Conservation (phyloP, 2,329 filamentous ascomycete species). For the Gremmenia infestans region DNA sequence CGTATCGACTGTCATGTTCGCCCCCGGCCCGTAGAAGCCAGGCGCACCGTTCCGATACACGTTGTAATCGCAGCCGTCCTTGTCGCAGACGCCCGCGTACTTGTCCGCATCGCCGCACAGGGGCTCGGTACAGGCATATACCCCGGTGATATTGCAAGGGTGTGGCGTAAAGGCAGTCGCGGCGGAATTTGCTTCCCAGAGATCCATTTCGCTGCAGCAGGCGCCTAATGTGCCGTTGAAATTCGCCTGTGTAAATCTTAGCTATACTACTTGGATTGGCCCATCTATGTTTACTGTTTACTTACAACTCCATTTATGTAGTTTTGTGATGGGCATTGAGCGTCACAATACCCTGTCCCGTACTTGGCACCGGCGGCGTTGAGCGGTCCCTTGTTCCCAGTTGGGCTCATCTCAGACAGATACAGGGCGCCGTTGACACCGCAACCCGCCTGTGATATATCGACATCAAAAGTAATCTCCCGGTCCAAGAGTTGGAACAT, state of each 20-base stretch:
- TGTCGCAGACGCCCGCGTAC: constrained; percentile 47
- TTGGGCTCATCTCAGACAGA: constrained; percentile 56
- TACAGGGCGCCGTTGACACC: constrained; percentile 69
- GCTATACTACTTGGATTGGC: constrained; percentile 1
- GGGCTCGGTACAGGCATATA: constrained; percentile 37
- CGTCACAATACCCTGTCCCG: constrained; percentile 45
- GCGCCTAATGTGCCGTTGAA: constrained; percentile 44
- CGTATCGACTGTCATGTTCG: constrained; percentile 46
- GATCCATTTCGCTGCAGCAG: constrained; percentile 63
- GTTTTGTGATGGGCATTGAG: constrained; percentile 14
- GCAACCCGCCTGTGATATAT: constrained; percentile 61
- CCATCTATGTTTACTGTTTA: too few species aligned
- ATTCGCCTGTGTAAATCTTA: constrained; percentile 39
- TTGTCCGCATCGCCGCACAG: constrained; percentile 31
- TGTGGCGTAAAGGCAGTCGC: constrained; percentile 55
- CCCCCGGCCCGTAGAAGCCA: constrained; percentile 46
- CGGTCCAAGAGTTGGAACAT: constrained; percentile 59
- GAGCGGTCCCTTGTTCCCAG: constrained; percentile 50
- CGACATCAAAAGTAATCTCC: constrained; percentile 68
- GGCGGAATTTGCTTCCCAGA: constrained; percentile 58
- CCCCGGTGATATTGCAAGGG: constrained; percentile 43
- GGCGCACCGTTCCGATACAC: constrained; percentile 51
- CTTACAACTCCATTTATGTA: constrained; percentile 47
- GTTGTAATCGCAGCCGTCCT: constrained; percentile 57
- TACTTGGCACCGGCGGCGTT: constrained; percentile 54